Percentiles rank a stretch among this genome's conserved stretches.
phyloP scores from a whole-genome alignment of 352 stramenopile species.

The Hyphochytrium catenoides region DNA sequence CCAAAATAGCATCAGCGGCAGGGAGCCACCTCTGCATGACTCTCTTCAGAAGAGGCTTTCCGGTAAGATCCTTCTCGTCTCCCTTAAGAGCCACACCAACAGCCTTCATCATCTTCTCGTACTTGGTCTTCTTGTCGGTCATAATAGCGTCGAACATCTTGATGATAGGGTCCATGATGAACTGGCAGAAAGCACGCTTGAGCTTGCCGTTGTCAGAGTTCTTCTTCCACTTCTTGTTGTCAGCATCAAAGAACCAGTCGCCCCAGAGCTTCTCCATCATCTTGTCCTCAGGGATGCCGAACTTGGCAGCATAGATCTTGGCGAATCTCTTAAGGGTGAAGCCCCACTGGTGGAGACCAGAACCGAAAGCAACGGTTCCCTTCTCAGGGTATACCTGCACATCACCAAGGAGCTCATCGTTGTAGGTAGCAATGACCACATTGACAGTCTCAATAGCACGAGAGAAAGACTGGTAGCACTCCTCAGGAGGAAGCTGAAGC shows the following conservation, averaged over 20 bases:
- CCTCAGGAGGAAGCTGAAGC: slow-evolving; percentile 92
- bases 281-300: slow-evolving; percentile 91
- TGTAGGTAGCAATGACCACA: slow-evolving; percentile 98
- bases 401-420: slow-evolving; percentile 88
- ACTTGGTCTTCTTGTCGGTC: slow-evolving; percentile 96
- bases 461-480: slow-evolving; percentile 97
- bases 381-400: slow-evolving; percentile 93
- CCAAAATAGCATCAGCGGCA: slow-evolving; percentile 90
- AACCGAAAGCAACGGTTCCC: slow-evolving; percentile 96
- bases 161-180: slow-evolving; percentile 98
- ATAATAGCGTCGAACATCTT: slow-evolving; percentile 99
- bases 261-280: slow-evolving; percentile 99
- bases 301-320: slow-evolving; percentile 94
- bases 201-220: slow-evolving; percentile 75
- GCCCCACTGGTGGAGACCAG: slow-evolving; percentile 97
- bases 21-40: slow-evolving; percentile 98
- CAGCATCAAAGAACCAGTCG: slow-evolving; percentile 89
- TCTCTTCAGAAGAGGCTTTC: slow-evolving; percentile 94
- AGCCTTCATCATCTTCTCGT: slow-evolving; percentile 89
- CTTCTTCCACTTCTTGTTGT: slow-evolving; percentile 84
- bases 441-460: slow-evolving; percentile 97
- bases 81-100: slow-evolving; percentile 91
- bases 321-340: slow-evolving; percentile 99
- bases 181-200: slow-evolving; percentile 98
- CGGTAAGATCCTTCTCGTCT: slow-evolving; percentile 83